Evolutionary conservation across 1,139 yeast species (phyloP), one percentile per base, ranked within the genome.

Genomic region (Candida dubliniensis): DNA sequence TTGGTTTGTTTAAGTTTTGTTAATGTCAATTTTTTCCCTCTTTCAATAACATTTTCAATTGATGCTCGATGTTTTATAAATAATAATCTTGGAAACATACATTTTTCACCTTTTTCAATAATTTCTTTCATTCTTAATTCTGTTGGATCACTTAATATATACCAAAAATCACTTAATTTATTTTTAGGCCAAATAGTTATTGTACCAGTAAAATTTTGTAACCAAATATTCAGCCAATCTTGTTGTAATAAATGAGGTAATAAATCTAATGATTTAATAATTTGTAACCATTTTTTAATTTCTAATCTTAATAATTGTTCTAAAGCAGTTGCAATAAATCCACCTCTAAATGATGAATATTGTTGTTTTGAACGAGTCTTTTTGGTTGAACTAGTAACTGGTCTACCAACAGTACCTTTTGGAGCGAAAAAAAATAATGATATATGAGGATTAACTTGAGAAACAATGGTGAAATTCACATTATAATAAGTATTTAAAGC

Each of bases 361-460:
- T 64, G 66, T 44, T 66, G 69, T 13, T 53, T 59, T 33, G 57
- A 55, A 7, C 14, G 8, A 11, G 76, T 70, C 44, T 65, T 79
- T n/a, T 84, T 63, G 47, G 85, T 74, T 0, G 76, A 58, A 4
- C 61, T 58, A 0, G 87, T 77, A 12, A 87, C 88, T 0, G 95
- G 95, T 44, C 86, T 70, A 0, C 95, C 95, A 24, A 86, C 88
- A 0, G 89, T 81, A 1, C 95, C 95, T 53, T 84, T 77, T 13
- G 93, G 90, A 3, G 91, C 87, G 59, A 81, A 87, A 55, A 83
- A 84, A 63, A 87, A 87, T 31, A 87, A 69, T 45, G 86, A 77
- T 37, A 87, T 84, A 59, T 87, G 95, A 1, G 95, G 95, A 58
- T 87, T 87, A 8, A 86, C 93, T 62, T 87, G 95, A 6, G 90